phyloP scores from a whole-genome alignment of 768 basidiomycete species.

The Fibroporia radiculosa region DNA sequence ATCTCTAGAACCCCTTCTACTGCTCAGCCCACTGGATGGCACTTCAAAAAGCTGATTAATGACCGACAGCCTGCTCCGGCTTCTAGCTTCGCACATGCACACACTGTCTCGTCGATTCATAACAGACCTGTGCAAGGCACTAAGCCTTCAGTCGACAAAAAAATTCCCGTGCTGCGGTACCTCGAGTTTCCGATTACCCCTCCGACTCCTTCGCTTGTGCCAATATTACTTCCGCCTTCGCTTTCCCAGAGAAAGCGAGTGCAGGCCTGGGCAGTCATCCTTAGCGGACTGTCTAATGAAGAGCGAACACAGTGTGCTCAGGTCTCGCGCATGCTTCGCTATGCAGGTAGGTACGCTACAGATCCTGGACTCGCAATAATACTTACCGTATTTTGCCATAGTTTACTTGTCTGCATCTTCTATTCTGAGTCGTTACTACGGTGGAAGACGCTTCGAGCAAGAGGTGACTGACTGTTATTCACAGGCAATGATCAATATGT shows the following conservation, averaged over 20 bases:
- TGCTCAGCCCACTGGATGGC: too few relatives aligned
- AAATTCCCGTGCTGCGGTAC: conserved; percentile 10
- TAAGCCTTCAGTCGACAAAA: background rate
- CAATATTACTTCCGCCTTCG: conserved; percentile 50
- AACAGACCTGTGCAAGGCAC: too few relatives aligned
- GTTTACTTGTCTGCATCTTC: conserved; percentile 56
- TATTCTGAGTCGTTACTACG: conserved; percentile 38
- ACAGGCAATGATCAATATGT: conserved; percentile 48
- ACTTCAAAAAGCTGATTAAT: too few relatives aligned
- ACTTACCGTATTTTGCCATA: conserved; percentile 20
- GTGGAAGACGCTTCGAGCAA: conserved; percentile 39
- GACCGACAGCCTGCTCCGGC: too few relatives aligned
- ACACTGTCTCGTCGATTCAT: background rate
- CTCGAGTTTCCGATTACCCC: conserved; percentile 29
- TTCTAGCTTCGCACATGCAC: too few relatives aligned
- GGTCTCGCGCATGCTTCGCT: conserved; percentile 55
- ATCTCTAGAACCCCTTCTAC: too few relatives aligned
- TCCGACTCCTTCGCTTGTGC: conserved; percentile 21
- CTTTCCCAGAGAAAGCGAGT: conserved; percentile 52
- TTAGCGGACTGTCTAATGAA: conserved; percentile 37
- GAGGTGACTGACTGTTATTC: conserved; percentile 31
- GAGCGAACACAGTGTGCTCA: conserved; percentile 40
- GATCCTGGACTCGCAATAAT: background rate
- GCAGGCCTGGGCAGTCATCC: conserved; percentile 41
- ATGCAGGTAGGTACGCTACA: conserved; percentile 41